These are phyloP conservation scores for Triticum urartu DNA, from an alignment of 176 grass and related monocot species.

Conservation along the genomic window DNA sequence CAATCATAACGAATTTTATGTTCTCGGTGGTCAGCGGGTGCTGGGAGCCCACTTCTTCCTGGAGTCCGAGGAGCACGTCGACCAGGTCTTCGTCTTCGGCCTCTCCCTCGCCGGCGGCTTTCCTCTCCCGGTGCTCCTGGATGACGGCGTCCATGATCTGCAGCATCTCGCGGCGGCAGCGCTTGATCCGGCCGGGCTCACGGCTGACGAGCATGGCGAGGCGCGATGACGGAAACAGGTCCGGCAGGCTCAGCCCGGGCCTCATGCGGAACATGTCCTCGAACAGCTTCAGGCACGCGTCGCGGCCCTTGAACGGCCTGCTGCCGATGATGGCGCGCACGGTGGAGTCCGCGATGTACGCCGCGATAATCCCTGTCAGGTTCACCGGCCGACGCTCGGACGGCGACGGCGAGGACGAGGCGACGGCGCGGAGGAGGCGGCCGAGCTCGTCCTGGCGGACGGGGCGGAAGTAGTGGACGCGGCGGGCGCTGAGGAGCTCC, in stretches of 20 bases:
- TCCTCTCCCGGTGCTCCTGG: slow-evolving; percentile 33
- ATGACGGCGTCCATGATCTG: slow-evolving; percentile 45
- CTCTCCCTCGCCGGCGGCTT: neutral
- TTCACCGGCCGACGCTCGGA: neutral
- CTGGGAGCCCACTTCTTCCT: slow-evolving; percentile 27
- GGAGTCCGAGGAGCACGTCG: slow-evolving; percentile 46
- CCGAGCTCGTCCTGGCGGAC: slow-evolving; percentile 20
- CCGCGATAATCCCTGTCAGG: neutral
- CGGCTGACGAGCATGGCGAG: slow-evolving; percentile 41
- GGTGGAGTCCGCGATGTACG: slow-evolving; percentile 32
- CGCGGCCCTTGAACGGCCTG: slow-evolving; percentile 36
- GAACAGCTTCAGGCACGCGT: slow-evolving; percentile 29
- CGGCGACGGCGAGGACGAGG: neutral
- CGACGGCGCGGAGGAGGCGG: slow-evolving; percentile 33
- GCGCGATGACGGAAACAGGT: slow-evolving; percentile 62
- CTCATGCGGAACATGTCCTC: slow-evolving; percentile 26
- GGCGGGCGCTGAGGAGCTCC: slow-evolving; percentile 43
- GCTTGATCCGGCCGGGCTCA: neutral
- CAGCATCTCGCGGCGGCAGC: slow-evolving; percentile 17
- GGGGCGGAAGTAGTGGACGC: slow-evolving; percentile 42
- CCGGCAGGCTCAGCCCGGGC: slow-evolving; percentile 52
- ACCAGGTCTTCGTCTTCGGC: slow-evolving; percentile 42
- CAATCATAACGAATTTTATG: slow-evolving; percentile 51
- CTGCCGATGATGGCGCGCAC: slow-evolving; percentile 51
- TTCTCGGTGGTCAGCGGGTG: slow-evolving; percentile 55